A percentile compares a stretch with the other conserved stretches of the same genome.
Conservation (phyloP, 371 early-diverging fungal species). For the Apophysomyces sp. region DNA sequence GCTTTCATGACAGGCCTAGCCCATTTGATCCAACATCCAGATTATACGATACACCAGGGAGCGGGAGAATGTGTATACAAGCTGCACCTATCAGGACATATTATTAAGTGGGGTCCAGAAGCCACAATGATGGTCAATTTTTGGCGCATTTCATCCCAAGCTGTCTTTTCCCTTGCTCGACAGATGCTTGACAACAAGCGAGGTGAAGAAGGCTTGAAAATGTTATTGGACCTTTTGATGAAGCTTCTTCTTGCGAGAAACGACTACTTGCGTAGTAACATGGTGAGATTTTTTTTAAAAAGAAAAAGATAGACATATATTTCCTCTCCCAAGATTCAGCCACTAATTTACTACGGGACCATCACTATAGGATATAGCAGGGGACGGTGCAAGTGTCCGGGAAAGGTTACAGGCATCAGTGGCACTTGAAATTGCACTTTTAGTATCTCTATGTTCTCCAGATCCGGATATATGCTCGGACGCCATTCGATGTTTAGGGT, state of each 20-base stretch:
- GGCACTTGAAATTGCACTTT: slow-evolving; percentile 73
- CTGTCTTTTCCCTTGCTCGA: slow-evolving; percentile 40
- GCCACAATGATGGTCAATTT: slow-evolving; percentile 53
- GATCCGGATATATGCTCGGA: slow-evolving; percentile 69
- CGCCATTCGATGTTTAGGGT: slow-evolving; percentile 57
- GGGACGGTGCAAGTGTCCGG: slow-evolving; percentile 54
- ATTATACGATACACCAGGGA: slow-evolving; percentile 57
- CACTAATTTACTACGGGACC: too few relatives aligned
- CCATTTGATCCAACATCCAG: slow-evolving; percentile 58
- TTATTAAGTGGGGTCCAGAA: slow-evolving; percentile 61
- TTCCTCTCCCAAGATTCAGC: too few relatives aligned
- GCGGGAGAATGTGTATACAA: slow-evolving; percentile 70
- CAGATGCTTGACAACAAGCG: slow-evolving; percentile 54
- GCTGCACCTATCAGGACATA: slow-evolving; percentile 49
- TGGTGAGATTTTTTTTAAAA: slow-evolving; percentile 19
- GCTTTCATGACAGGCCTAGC: slow-evolving; percentile 64
- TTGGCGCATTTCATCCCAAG: slow-evolving; percentile 63
- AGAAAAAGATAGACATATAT: too few relatives aligned
- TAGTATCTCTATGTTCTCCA: slow-evolving; percentile 72
- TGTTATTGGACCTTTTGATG: slow-evolving; percentile 56
- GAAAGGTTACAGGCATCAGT: slow-evolving; percentile 72
- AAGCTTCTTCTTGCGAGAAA: slow-evolving; percentile 65
- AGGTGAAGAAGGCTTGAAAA: slow-evolving; percentile 54
- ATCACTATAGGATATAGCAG: slow-evolving; percentile 29
- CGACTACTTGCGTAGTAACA: slow-evolving; percentile 57